A percentile compares a stretch with the other conserved stretches of the same genome.
phyloP scores from a whole-genome alignment of 2,329 filamentous ascomycete genomes.

The Thielaviopsis euricoi region DNA sequence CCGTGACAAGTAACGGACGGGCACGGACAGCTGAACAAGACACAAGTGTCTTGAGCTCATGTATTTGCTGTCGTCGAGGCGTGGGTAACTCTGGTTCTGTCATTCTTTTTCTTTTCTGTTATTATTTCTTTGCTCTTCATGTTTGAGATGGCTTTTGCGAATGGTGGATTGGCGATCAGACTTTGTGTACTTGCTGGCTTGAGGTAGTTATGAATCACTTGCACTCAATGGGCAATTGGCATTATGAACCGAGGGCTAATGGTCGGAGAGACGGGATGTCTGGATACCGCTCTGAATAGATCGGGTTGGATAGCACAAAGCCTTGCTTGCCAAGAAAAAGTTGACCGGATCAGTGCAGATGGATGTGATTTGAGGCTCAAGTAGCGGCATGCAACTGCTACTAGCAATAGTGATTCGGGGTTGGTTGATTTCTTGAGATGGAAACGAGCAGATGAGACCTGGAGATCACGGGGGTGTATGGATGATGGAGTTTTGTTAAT shows the following conservation, averaged over 20 bases:
- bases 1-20: neutral
- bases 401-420: neutral
- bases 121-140: neutral
- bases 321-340: neutral
- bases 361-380: neutral
- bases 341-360: neutral
- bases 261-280: neutral
- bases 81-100: too few relatives aligned
- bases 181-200: neutral
- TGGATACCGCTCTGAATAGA: neutral
- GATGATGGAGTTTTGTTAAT: neutral
- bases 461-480: neutral
- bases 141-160: neutral
- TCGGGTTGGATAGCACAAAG: neutral
- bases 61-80: neutral
- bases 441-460: neutral
- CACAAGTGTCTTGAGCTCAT: neutral
- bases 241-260: neutral
- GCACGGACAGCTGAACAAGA: conserved; percentile 1
- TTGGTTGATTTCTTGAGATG: neutral
- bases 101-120: neutral
- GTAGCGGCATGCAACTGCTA: neutral
- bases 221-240: neutral
- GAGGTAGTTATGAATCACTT: neutral
- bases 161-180: neutral